Conservation (phyloP, 495 filamentous ascomycete genomes). For the Xylaria bambusicola region DNA sequence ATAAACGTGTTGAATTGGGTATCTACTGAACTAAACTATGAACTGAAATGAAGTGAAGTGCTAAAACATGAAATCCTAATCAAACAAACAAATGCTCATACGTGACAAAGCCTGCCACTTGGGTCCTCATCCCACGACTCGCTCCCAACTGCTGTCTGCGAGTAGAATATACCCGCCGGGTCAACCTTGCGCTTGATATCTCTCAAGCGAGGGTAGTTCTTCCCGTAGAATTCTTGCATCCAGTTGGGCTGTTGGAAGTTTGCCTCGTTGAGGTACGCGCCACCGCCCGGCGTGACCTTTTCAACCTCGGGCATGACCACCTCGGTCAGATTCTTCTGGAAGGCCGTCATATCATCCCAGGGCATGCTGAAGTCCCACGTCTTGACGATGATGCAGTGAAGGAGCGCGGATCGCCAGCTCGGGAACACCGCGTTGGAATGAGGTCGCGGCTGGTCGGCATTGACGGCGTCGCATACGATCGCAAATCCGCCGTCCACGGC, state of each 20-base stretch:
- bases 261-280: too few relatives aligned
- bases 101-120: slow-evolving; percentile 26
- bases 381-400: slow-evolving; percentile 22
- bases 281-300: slow-evolving; percentile 30
- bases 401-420: slow-evolving; percentile 19
- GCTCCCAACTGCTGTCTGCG: neutral
- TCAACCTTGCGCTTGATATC: too few relatives aligned
- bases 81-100: too few relatives aligned
- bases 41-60: too few relatives aligned
- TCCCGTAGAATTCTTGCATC: too few relatives aligned
- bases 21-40: slow-evolving; percentile 34
- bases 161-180: too few relatives aligned
- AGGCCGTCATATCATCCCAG: neutral
- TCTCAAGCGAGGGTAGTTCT: too few relatives aligned
- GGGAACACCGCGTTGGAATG: slow-evolving; percentile 27
- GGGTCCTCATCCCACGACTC: neutral
- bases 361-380: slow-evolving; percentile 44
- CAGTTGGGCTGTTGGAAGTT: too few relatives aligned
- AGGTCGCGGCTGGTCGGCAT: slow-evolving; percentile 1
- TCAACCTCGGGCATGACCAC: slow-evolving; percentile 39
- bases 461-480: slow-evolving; percentile 35
- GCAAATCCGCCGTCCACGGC: slow-evolving; percentile 37
- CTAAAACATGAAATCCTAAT: too few relatives aligned
- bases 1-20: neutral
- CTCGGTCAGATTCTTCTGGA: slow-evolving; percentile 18